Conservation (phyloP, 495 filamentous ascomycete species). For the Letharia columbiana region DNA sequence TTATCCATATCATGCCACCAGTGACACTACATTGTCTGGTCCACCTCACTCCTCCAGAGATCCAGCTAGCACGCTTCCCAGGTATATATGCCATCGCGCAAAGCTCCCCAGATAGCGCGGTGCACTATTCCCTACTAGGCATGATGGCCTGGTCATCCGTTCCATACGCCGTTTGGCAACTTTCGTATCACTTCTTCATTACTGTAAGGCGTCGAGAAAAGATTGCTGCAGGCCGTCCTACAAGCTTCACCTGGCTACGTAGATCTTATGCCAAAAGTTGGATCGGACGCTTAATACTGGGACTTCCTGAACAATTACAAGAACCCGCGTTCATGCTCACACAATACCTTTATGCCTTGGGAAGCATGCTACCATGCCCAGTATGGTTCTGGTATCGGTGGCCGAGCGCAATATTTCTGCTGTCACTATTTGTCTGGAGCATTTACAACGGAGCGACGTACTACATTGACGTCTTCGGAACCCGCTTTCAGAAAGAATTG, state of each 20-base stretch:
- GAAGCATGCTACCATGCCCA: conserved; percentile 90
- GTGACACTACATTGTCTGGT: conserved; percentile 86
- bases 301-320: conserved; percentile 65
- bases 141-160: conserved; percentile 94
- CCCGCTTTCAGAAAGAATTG: conserved; percentile 90
- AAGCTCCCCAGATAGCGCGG: conserved; percentile 56
- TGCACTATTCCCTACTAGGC: conserved; percentile 67
- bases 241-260: conserved; percentile 95
- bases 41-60: conserved; percentile 60
- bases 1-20: conserved; percentile 98
- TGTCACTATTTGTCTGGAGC: conserved; percentile 76
- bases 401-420: conserved; percentile 67
- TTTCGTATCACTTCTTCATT: conserved; percentile 85
- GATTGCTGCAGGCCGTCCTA: conserved; percentile 91
- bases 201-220: conserved; percentile 85
- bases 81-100: conserved; percentile 76
- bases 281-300: conserved; percentile 78
- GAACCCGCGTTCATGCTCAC: conserved; percentile 93
- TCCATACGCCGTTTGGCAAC: conserved; percentile 88
- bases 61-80: conserved; percentile 67
- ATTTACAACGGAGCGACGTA: conserved; percentile 93
- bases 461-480: conserved; percentile 96
- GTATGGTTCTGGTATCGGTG: conserved; percentile 90
- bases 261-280: conserved; percentile 76
- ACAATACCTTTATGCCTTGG: conserved; percentile 80